Base-by-base conservation (phyloP, 23 red algal genomes). In the Gracilaria caudata region DNA sequence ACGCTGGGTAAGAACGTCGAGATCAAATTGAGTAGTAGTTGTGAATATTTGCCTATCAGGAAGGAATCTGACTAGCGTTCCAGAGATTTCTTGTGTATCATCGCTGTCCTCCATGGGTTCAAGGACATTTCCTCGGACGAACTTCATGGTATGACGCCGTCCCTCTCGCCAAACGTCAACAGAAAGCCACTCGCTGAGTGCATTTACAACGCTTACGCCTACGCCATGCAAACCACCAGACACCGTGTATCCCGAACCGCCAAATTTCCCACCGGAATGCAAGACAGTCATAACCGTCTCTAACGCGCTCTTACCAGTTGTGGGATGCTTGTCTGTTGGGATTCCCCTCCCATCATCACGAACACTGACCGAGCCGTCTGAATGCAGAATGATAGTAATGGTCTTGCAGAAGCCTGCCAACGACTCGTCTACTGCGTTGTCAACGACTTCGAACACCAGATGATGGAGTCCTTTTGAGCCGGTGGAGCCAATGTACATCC, bases 401-500 rank as follows among this genome's bases (percentile, higher is more conserved):
- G 64, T 43, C 9, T 43, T 86, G 77, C 97, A 99, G 73, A 83
- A 81, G 21, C 97, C 97, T 0, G 97, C 97, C 16, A 99, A 80
- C 4, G 97, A 88, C 55, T 99, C 97, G 66, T 99, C 97, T 26
- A 99, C 92, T 17, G 97, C 90, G 59, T 99, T 99, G 87, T 99
- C 97, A 24, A 99, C 90, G 12, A 99, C 89, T 77, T 99, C 97
- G 58, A 87, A 99, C n/a, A 95, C 92, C 13, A 99, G 77, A 45
- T 99, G 97, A 75, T 99, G 97, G 46, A 96, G 73, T 25, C 97
- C 97, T 47, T 89, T 85, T 37, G 94, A 49, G 34, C 97, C 97
- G 3, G 97, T 99, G 28, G 93, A 95, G 56, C 97, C 97, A 33
- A 99, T 99, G 73, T 99, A 99, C 97, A 99, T 99, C 68, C 97